phyloP scores from a whole-genome alignment of 2,329 filamentous ascomycete species.

The Botrytis tulipae region DNA sequence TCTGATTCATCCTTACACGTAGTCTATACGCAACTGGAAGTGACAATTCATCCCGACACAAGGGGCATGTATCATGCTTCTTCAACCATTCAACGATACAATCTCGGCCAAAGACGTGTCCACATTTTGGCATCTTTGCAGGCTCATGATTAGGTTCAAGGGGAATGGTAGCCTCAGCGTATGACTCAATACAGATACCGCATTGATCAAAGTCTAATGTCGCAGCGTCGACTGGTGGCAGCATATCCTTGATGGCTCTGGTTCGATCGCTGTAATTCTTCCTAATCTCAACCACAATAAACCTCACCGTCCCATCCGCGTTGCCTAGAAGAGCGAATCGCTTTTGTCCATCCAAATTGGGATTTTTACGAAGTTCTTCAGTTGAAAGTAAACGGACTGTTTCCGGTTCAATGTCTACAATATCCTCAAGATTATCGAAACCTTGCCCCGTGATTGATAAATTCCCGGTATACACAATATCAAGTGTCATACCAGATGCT shows the following conservation, averaged over 20 bases:
- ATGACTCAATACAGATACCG: background rate
- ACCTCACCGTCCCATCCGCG: fast-evolving
- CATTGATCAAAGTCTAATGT: background rate
- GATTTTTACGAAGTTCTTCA: background rate
- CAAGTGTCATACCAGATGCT: background rate
- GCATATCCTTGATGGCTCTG: background rate
- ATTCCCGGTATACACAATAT: background rate
- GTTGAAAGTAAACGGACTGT: background rate
- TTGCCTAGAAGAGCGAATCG: background rate
- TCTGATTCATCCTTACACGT: background rate
- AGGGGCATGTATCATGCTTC: background rate
- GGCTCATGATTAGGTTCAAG: background rate
- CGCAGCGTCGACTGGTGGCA: background rate
- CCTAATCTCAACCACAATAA: background rate
- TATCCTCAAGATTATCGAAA: background rate
- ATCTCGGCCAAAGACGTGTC: background rate
- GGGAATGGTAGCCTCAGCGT: background rate
- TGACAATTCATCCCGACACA: background rate
- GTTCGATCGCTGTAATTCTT: background rate
- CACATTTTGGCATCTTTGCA: background rate
- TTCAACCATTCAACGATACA: slow-evolving; percentile 1
- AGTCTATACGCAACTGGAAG: background rate
- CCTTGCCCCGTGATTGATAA: background rate
- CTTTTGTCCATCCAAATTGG: background rate
- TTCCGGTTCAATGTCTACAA: background rate